A percentile compares a stretch with the other conserved stretches of the same genome.
These are phyloP conservation scores for Solanum aculeatissimum DNA, from an alignment of 305 asterid species.

Conservation along the genomic window DNA sequence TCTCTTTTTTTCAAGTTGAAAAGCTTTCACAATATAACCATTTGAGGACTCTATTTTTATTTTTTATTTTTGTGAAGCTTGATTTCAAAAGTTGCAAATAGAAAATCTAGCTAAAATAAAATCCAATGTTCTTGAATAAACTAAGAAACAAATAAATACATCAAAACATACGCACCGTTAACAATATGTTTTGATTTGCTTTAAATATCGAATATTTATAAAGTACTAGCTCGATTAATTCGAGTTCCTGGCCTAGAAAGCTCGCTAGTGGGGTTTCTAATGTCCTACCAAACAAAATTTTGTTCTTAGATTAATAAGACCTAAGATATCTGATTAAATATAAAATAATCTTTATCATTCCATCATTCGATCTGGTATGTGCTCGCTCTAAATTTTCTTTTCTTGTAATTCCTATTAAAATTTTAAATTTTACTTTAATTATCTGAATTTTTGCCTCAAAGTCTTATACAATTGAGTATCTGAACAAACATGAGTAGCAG, in stretches of 20 bases:
- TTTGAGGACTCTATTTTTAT: not conserved
- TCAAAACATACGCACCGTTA: not conserved
- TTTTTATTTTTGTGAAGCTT: not conserved
- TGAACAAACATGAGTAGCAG: slow-evolving; percentile 23
- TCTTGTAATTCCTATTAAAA: not conserved
- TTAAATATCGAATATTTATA: not conserved
- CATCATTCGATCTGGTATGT: too few species aligned
- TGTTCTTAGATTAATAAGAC: not conserved
- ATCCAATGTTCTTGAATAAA: not conserved
- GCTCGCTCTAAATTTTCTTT: not conserved
- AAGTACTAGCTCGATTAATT: not conserved
- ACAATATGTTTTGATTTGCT: not conserved
- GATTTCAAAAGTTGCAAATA: not conserved
- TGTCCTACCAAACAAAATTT: not conserved
- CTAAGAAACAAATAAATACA: not conserved
- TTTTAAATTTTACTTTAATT: not conserved
- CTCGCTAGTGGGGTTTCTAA: not conserved
- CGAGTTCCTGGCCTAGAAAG: not conserved
- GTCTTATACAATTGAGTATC: slow-evolving; percentile 33
- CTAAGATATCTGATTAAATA: not conserved
- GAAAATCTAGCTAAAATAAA: not conserved
- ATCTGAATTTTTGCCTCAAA: slow-evolving; percentile 8
- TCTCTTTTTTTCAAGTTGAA: not conserved
- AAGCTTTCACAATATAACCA: not conserved
- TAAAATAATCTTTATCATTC: not conserved